phyloP scores from a whole-genome alignment of 306 rosid genomes.

The Benincasa hispida region DNA sequence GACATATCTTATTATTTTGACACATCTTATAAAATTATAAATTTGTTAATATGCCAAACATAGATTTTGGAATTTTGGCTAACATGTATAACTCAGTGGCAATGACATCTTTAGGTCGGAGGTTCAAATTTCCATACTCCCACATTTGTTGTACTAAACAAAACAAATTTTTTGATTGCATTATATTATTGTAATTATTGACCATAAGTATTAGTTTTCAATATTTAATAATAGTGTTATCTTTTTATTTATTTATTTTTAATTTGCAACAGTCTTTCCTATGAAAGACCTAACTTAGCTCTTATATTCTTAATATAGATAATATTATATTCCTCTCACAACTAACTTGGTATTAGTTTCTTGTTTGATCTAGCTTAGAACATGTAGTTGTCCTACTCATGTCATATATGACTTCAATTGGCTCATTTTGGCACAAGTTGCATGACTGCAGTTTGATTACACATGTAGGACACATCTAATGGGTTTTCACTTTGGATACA shows the following conservation, averaged over 20 bases:
- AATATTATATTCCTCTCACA: background rate
- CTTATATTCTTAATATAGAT: background rate
- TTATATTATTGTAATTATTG: background rate
- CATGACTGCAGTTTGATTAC: background rate
- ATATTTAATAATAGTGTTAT: background rate
- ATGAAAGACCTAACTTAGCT: background rate
- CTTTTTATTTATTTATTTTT: background rate
- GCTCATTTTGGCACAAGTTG: background rate
- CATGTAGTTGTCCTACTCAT: background rate
- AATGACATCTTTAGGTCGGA: too few relatives aligned
- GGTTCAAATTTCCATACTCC: too few relatives aligned
- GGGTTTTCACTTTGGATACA: slow-evolving; percentile 8
- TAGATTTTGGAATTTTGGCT: too few relatives aligned
- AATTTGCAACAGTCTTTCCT: background rate
- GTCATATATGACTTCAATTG: background rate
- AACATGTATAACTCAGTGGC: too few relatives aligned
- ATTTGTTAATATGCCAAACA: background rate
- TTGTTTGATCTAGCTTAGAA: background rate
- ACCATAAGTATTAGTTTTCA: background rate
- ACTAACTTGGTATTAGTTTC: background rate
- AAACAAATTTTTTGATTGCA: background rate
- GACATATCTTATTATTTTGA: background rate
- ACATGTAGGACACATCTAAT: background rate
- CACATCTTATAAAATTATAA: background rate
- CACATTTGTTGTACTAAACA: too few relatives aligned